A percentile compares a stretch with the other conserved stretches of the same genome.
Evolutionary conservation across 2,329 filamentous ascomycete species (phyloP).

Genomic region (Pestalotiopsis fici): DNA sequence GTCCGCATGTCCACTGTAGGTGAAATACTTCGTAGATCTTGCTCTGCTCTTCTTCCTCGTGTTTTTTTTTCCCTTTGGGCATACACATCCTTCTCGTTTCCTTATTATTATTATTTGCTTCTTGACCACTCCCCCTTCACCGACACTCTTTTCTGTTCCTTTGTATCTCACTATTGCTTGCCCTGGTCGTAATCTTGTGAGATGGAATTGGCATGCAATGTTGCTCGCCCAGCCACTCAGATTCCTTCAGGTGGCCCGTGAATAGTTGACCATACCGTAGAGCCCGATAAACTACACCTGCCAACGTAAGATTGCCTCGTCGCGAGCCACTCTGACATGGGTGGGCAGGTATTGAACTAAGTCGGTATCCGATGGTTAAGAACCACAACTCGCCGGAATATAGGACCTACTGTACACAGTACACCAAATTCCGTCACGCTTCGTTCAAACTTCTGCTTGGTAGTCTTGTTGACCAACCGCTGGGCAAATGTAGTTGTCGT

Average conservation of each 20-base stretch:
- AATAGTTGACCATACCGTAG: not conserved
- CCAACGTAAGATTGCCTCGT: not conserved
- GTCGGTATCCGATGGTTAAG: not conserved
- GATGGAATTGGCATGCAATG: not conserved
- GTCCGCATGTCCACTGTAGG: not conserved
- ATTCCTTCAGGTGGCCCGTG: not conserved
- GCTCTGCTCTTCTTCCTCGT: not conserved
- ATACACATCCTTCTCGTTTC: not conserved
- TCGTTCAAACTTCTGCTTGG: too few species aligned
- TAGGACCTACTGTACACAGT: too few species aligned
- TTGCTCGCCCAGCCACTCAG: not conserved
- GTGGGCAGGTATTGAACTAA: not conserved
- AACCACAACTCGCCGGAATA: not conserved
- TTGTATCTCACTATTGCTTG: not conserved
- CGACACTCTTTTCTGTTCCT: not conserved
- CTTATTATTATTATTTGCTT: not conserved
- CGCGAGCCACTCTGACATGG: not conserved
- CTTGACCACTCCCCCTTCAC: not conserved
- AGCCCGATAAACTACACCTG: not conserved
- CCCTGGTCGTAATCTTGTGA: not conserved
- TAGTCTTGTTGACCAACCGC: too few species aligned
- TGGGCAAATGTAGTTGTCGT: too few species aligned
- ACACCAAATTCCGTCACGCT: too few species aligned
- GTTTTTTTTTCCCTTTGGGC: not conserved
- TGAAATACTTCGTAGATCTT: not conserved